phyloP scores from a whole-genome alignment of 805 yeast species.

The Ogataea minuta region DNA sequence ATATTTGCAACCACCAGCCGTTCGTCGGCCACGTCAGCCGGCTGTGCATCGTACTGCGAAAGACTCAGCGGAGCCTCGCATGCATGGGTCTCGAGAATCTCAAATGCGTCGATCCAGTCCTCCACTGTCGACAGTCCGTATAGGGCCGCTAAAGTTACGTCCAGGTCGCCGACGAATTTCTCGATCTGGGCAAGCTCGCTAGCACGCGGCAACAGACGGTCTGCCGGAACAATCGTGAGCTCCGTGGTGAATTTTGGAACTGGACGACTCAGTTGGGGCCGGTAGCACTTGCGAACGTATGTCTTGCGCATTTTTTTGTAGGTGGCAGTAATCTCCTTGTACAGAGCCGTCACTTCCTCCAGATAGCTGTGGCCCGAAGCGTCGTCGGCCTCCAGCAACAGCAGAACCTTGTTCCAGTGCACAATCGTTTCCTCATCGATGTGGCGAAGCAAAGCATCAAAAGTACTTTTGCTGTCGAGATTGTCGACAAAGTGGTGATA shows the following conservation, averaged over 20 bases:
- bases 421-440: conserved; percentile 63
- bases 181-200: conserved; percentile 51
- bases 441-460: conserved; percentile 62
- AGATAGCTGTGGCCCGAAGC: conserved; percentile 14
- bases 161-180: conserved; percentile 60
- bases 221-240: conserved; percentile 39
- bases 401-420: conserved; percentile 45
- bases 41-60: conserved; percentile 51
- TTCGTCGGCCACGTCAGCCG: conserved; percentile 44
- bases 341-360: conserved; percentile 22
- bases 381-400: conserved; percentile 24
- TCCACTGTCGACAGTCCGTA: conserved; percentile 55
- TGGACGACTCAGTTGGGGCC: conserved; percentile 50
- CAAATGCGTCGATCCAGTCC: conserved; percentile 80
- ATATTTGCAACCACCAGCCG: conserved; percentile 63
- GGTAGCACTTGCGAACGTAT: conserved; percentile 67
- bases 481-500: conserved; percentile 75
- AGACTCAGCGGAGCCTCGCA: conserved; percentile 55
- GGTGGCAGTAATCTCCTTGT: conserved; percentile 35
- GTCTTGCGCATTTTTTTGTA: conserved; percentile 66
- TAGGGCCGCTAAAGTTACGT: conserved; percentile 55
- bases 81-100: conserved; percentile 67
- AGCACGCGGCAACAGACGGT: conserved; percentile 27
- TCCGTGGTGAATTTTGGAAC: conserved; percentile 42
- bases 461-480: conserved; percentile 51